A percentile compares a stretch with the other conserved stretches of the same genome.
Conservation (phyloP, 2,329 filamentous ascomycete species). For the Dactylellina drechsleri region DNA sequence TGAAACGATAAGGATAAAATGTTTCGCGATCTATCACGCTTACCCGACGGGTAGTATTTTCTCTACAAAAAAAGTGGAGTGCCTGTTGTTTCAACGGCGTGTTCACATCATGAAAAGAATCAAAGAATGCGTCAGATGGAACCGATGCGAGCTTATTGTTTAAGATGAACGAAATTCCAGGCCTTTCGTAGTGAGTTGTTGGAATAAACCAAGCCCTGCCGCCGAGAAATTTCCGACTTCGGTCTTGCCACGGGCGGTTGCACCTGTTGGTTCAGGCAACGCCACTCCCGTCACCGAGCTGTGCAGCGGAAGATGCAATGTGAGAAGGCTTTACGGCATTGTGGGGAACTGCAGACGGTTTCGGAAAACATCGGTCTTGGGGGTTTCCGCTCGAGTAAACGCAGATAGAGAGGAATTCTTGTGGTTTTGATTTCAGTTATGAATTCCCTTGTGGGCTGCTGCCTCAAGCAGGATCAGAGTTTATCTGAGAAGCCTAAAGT, state of each 20-base stretch:
- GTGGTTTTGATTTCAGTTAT: no score
- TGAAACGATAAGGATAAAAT: background rate
- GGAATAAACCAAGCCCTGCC: constrained; percentile 2
- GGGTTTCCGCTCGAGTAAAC: background rate
- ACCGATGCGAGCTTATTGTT: no score
- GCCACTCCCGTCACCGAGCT: constrained; percentile 36
- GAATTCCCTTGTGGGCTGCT: constrained; percentile 26
- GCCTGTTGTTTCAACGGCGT: no score
- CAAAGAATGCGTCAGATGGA: no score
- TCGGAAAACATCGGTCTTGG: constrained; percentile 40
- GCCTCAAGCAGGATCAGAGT: constrained; percentile 6
- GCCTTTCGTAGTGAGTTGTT: background rate
- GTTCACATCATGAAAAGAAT: no score
- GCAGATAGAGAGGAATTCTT: no score
- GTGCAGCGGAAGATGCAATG: constrained; percentile 36
- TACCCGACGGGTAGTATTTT: constrained; percentile 12
- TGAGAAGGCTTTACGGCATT: background rate
- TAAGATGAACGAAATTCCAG: no score
- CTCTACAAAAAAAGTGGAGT: background rate
- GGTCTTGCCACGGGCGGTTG: constrained; percentile 48
- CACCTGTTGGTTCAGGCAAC: constrained; percentile 42
- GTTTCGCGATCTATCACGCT: background rate
- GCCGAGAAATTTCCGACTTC: constrained; percentile 48
- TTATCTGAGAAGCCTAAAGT: background rate
- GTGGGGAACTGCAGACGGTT: background rate